Percentiles rank a stretch among this genome's conserved stretches.
Evolutionary conservation across 2,329 filamentous ascomycete species (phyloP).

Genomic region (Cladosporium sp.): DNA sequence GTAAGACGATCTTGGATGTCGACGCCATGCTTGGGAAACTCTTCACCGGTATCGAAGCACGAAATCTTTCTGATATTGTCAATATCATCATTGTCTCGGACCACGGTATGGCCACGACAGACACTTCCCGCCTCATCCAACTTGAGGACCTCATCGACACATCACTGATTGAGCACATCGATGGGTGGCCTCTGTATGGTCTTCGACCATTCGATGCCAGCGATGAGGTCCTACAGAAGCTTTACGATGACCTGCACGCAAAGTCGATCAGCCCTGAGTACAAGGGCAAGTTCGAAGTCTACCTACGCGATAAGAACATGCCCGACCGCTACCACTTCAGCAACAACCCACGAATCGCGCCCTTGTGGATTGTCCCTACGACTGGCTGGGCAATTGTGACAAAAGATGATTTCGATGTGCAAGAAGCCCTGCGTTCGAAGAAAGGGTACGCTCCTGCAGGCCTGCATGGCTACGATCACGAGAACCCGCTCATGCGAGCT

Average conservation of each 20-base stretch:
- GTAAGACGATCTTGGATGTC: constrained; percentile 69
- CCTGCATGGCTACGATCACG: constrained; percentile 90
- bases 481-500: constrained; percentile 91
- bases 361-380: constrained; percentile 89
- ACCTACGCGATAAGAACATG: constrained; percentile 83
- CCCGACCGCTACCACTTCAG: constrained; percentile 88
- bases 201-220: constrained; percentile 70
- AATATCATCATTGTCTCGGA: constrained; percentile 96
- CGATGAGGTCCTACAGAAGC: constrained; percentile 53
- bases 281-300: constrained; percentile 75
- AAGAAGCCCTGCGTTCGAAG: constrained; percentile 60
- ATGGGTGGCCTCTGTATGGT: constrained; percentile 92
- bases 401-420: constrained; percentile 71
- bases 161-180: constrained; percentile 71
- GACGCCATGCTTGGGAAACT: constrained; percentile 78
- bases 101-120: constrained; percentile 96
- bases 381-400: constrained; percentile 89
- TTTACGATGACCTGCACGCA: constrained; percentile 58
- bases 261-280: constrained; percentile 54
- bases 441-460: constrained; percentile 74
- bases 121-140: constrained; percentile 73
- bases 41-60: constrained; percentile 68
- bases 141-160: constrained; percentile 84
- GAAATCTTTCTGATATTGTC: constrained; percentile 84
- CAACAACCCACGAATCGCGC: constrained; percentile 83